phyloP scores from a whole-genome alignment of 257 asterid genomes.

The Solanum virginianum region DNA sequence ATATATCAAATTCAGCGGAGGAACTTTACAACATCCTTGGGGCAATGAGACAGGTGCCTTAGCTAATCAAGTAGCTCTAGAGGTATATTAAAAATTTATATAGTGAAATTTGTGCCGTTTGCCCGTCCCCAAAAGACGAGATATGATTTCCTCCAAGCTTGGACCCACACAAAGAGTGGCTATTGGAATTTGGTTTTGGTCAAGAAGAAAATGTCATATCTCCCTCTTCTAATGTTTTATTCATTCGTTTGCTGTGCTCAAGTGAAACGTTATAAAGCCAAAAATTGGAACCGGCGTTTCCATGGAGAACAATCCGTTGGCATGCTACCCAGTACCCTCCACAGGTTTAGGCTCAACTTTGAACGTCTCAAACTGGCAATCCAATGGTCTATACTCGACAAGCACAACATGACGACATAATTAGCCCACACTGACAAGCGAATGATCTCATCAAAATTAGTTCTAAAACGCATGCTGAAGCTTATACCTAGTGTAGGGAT shows the following conservation, averaged over 20 bases:
- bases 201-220: too few species aligned
- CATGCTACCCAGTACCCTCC: neutral
- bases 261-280: neutral
- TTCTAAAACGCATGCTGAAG: neutral
- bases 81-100: too few species aligned
- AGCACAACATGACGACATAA: neutral
- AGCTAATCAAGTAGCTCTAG: neutral
- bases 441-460: neutral
- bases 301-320: neutral
- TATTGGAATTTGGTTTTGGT: too few species aligned
- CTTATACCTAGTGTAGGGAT: neutral
- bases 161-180: too few species aligned
- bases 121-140: too few species aligned
- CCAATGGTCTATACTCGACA: neutral
- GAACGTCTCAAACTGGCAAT: neutral
- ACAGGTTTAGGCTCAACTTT: neutral
- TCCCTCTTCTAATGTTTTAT: too few species aligned
- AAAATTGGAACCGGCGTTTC: neutral
- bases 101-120: too few species aligned
- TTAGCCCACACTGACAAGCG: neutral
- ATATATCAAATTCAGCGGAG: neutral
- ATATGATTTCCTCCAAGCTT: too few species aligned
- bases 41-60: neutral
- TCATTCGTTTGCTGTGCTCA: neutral
- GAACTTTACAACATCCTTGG: neutral